Base-by-base conservation (phyloP, 116 monocot genomes). In the Posidonia oceanica region DNA sequence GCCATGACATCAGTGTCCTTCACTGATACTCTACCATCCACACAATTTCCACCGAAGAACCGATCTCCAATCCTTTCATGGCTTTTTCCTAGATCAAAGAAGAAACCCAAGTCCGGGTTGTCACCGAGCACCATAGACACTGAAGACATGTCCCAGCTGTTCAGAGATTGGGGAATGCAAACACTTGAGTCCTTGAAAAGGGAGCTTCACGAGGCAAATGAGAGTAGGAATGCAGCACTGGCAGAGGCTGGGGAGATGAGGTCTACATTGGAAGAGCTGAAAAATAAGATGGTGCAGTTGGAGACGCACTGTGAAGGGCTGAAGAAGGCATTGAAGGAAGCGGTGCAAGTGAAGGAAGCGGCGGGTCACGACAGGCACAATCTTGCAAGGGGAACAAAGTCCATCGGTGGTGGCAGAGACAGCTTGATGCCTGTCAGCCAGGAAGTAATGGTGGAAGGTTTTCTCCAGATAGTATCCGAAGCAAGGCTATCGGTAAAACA, bases 361-460 rank as follows among this genome's bases (percentile, higher is more conserved):
- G 70, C 55, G 5, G 17, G 38, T 21, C 12, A 56, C 16, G 85
- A 78, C 7, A 77, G 64, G 71, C 67, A 61, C 4, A 75, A 74
- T 70, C 20, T 80, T 20, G 69, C 87, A 0, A 84, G 80, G 54
- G 82, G 84, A 82, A 77, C 83, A 52, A 94, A 88, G 36, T 78
- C 79, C 36, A 65, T 61, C 4, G 70, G 64, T 48, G 74, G 63
- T 8, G 69, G 63, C 17, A 75, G 66, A 69, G 89, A 87, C 54
- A 81, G 63, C 72, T 68, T 73, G 3, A 77, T 94, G 80, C 94
- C 94, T 7, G 94, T 94, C n/a, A 91, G 91, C 73, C 81, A 84
- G 66, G 91, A 88, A 74, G 91, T 82, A 21, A 94, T 94, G 94
- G 81, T 95, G 8, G 91, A 95, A 64, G 91, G 91, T 7, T 95